Percentiles rank a stretch among this genome's conserved stretches.
These are phyloP conservation scores for Hypericum androsaemum DNA, from an alignment of 345 rosid genomes.

Conservation along the genomic window DNA sequence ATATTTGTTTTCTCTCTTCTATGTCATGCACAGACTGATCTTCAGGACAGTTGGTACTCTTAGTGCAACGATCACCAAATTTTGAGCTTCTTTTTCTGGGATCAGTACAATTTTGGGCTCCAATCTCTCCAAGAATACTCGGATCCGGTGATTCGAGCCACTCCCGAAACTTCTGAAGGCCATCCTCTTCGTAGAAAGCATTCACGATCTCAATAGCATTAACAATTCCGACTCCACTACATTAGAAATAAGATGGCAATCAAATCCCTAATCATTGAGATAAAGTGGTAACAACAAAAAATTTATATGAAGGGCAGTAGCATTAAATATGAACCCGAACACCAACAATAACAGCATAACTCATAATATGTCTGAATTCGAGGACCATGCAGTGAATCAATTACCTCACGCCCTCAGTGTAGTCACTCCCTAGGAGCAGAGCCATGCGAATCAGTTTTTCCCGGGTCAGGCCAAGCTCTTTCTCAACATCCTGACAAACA, in stretches of 20 bases:
- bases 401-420: constrained; percentile 96
- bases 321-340: background rate
- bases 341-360: background rate
- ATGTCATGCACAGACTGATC: constrained; percentile 21
- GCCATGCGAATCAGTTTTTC: constrained; percentile 85
- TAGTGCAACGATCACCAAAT: constrained; percentile 19
- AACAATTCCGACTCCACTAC: constrained; percentile 97
- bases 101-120: constrained; percentile 26
- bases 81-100: constrained; percentile 37
- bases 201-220: constrained; percentile 91
- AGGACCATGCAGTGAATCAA: background rate
- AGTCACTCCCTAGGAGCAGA: constrained; percentile 95
- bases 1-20: constrained; percentile 48
- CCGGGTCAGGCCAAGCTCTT: constrained; percentile 76
- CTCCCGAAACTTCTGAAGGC: constrained; percentile 74
- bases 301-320: background rate
- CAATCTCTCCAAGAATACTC: constrained; percentile 57
- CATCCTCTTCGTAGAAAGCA: constrained; percentile 92
- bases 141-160: constrained; percentile 99
- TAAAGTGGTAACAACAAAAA: background rate
- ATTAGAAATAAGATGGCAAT: constrained; percentile 8
- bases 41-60: constrained; percentile 10
- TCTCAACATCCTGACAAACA: constrained; percentile 64
- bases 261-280: background rate
- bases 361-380: constrained; percentile 2